phyloP scores from a whole-genome alignment of 2,329 filamentous ascomycete genomes.

The Cladophialophora psammophila region DNA sequence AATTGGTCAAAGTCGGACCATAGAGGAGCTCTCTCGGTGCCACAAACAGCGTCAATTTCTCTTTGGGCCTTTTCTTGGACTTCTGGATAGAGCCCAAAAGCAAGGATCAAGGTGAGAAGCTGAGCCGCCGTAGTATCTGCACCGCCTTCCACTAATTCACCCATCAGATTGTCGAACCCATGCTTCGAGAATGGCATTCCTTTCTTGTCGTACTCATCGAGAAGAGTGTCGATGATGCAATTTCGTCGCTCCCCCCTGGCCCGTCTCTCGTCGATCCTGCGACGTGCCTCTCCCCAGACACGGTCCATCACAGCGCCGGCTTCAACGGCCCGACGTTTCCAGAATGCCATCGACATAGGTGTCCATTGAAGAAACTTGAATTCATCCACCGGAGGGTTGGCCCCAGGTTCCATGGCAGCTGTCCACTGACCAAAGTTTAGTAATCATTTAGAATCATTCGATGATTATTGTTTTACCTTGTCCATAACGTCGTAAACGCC shows the following conservation, averaged over 20 bases:
- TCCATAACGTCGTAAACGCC: constrained; percentile 23
- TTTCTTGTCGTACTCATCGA: constrained; percentile 43
- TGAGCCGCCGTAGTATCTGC: constrained; percentile 35
- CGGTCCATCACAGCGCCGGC: constrained; percentile 50
- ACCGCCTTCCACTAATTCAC: constrained; percentile 37
- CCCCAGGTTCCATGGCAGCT: constrained; percentile 44
- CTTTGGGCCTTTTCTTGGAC: constrained; percentile 40
- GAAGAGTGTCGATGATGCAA: constrained; percentile 50
- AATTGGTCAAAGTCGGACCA: constrained; percentile 43
- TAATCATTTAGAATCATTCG: constrained; percentile 42
- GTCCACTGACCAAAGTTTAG: constrained; percentile 44
- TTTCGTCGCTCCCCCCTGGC: constrained; percentile 34
- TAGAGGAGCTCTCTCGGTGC: constrained; percentile 43
- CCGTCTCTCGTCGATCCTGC: constrained; percentile 32
- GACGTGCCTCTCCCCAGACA: constrained; percentile 48
- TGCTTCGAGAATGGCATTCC: constrained; percentile 13
- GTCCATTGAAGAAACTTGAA: constrained; percentile 54
- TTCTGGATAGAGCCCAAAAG: constrained; percentile 33
- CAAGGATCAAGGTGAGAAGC: constrained; percentile 45
- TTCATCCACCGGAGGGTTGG: constrained; percentile 58
- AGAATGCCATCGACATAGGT: constrained; percentile 48
- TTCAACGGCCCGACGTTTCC: constrained; percentile 46
- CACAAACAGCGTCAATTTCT: constrained; percentile 45
- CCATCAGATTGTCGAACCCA: constrained; percentile 24
- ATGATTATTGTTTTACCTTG: constrained; percentile 9